Evolutionary conservation across 257 asterid species (phyloP).

Genomic region (Jasminum sambac): DNA sequence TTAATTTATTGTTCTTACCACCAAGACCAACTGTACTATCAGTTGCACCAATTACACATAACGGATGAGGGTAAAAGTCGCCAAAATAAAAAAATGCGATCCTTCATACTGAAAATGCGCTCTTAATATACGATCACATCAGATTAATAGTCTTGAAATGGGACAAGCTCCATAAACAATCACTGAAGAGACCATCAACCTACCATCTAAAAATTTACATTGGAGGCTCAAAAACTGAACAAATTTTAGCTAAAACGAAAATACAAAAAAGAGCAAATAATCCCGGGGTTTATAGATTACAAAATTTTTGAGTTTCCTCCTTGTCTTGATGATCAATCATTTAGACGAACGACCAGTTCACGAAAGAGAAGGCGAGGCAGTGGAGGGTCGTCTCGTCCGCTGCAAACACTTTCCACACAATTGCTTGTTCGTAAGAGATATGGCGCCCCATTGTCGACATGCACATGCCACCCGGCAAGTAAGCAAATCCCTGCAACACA

Average conservation of each 20-base stretch:
- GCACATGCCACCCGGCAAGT: slow-evolving; percentile 87
- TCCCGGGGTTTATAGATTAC: slow-evolving; percentile 28
- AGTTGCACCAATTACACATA: too few species aligned
- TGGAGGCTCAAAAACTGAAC: slow-evolving; percentile 15
- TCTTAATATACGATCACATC: background rate
- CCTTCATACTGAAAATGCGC: too few species aligned
- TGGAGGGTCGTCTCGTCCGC: slow-evolving; percentile 68
- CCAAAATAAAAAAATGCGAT: too few species aligned
- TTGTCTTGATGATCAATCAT: slow-evolving; percentile 21
- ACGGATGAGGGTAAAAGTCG: too few species aligned
- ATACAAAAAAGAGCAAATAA: slow-evolving; percentile 19
- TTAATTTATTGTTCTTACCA: too few species aligned
- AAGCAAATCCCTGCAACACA: slow-evolving; percentile 61
- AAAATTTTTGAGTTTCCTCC: slow-evolving; percentile 34
- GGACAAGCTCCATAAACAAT: background rate
- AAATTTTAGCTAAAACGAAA: slow-evolving; percentile 22
- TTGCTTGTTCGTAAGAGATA: slow-evolving; percentile 81
- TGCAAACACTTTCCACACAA: slow-evolving; percentile 89
- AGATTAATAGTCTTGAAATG: slow-evolving; percentile 2
- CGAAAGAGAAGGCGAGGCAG: slow-evolving; percentile 87
- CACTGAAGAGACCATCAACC: background rate
- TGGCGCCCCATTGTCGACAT: slow-evolving; percentile 97
- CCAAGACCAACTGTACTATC: too few species aligned
- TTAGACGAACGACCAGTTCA: slow-evolving; percentile 93
- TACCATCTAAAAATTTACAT: slow-evolving; percentile 37